Conservation (phyloP, 2,329 filamentous ascomycete species). For the Arthrinium phaeospermum region DNA sequence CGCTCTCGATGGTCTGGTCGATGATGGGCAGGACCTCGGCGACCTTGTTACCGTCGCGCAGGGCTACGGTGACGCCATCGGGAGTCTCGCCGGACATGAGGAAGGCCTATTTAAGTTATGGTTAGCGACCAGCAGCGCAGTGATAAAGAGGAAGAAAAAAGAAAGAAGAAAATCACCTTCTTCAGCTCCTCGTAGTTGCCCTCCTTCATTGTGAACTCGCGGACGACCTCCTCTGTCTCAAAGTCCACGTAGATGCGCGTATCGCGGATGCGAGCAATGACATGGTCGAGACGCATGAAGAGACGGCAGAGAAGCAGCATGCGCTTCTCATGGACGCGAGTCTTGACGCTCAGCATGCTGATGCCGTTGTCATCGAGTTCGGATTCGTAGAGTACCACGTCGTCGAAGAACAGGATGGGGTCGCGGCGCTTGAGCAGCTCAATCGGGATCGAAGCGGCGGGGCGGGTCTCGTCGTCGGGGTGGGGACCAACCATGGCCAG, state of each 20-base stretch:
- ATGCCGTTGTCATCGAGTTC: slow-evolving; percentile 98
- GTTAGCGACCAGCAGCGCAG: slow-evolving; percentile 3
- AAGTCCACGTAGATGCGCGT: slow-evolving; percentile 95
- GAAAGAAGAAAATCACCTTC: slow-evolving; percentile 55
- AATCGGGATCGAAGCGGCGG: slow-evolving; percentile 70
- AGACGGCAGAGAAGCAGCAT: slow-evolving; percentile 85
- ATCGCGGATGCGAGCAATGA: slow-evolving; percentile 85
- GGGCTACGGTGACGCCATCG: slow-evolving; percentile 70
- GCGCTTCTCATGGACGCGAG: slow-evolving; percentile 88
- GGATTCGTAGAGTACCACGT: slow-evolving; percentile 95
- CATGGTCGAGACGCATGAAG: slow-evolving; percentile 92
- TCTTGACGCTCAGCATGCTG: slow-evolving; percentile 85
- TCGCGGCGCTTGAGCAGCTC: slow-evolving; percentile 87
- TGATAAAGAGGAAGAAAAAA: not conserved
- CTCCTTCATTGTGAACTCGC: slow-evolving; percentile 92
- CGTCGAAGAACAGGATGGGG: slow-evolving; percentile 95
- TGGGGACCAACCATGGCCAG: not conserved
- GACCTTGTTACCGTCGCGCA: slow-evolving; percentile 74
- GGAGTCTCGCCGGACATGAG: slow-evolving; percentile 48
- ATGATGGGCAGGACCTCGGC: slow-evolving; percentile 66
- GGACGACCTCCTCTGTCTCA: slow-evolving; percentile 74
- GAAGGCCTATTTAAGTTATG: slow-evolving; percentile 39
- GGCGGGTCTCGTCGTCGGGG: slow-evolving; percentile 33
- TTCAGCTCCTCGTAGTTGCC: slow-evolving; percentile 78
- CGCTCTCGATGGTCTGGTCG: slow-evolving; percentile 61